Evolutionary conservation across 148 eudicot species (phyloP).

Genomic region (Limonium bicolor): DNA sequence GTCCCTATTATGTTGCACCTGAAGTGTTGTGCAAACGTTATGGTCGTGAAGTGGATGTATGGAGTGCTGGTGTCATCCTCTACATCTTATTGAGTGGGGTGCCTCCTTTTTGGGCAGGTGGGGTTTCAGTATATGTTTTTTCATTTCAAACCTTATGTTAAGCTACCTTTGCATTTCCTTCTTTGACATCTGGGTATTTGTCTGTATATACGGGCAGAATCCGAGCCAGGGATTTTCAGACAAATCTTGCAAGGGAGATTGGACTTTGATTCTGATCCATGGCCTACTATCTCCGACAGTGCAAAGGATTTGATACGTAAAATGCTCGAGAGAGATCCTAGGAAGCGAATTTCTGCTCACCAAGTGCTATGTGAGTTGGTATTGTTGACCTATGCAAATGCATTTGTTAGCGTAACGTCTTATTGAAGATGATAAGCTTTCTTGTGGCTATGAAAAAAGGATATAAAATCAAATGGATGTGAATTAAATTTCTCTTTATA

Average conservation of each 20-base stretch:
- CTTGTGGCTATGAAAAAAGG: no score
- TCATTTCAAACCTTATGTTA: no score
- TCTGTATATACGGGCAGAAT: conserved; percentile 13
- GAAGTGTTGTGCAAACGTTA: conserved; percentile 32
- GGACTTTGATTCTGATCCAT: conserved; percentile 34
- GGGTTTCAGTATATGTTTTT: no score
- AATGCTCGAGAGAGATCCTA: conserved; percentile 37
- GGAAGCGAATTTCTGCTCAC: conserved; percentile 26
- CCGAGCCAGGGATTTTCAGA: conserved; percentile 34
- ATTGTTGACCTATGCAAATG: background rate
- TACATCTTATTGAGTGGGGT: conserved; percentile 35
- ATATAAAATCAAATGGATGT: no score
- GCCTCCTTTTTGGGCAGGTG: conserved; percentile 48
- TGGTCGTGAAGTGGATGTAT: conserved; percentile 32
- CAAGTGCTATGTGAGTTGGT: conserved; percentile 37
- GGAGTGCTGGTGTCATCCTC: conserved; percentile 42
- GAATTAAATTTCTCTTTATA: no score
- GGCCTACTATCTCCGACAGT: conserved; percentile 38
- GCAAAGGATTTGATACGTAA: conserved; percentile 33
- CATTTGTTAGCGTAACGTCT: no score
- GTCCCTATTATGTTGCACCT: conserved; percentile 46
- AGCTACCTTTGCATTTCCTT: no score
- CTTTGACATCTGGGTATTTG: no score
- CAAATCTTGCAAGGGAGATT: conserved; percentile 33
- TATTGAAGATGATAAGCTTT: no score